phyloP scores from a whole-genome alignment of 2,329 filamentous ascomycete species.

The Chaetoscypha palmicola region DNA sequence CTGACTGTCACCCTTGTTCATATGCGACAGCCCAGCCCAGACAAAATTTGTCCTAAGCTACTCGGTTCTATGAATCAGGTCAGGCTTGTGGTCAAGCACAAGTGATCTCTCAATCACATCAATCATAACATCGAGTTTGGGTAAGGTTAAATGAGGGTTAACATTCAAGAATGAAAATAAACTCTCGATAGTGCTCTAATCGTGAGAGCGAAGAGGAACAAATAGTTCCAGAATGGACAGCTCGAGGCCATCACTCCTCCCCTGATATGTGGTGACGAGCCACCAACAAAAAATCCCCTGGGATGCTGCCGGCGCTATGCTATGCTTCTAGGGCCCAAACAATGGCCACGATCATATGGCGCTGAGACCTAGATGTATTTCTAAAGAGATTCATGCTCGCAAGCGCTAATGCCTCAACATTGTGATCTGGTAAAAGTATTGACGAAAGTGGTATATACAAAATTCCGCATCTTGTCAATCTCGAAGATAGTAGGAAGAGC shows the following conservation, averaged over 20 bases:
- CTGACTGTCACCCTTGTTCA: too few relatives aligned
- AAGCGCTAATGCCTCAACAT: constrained; percentile 10
- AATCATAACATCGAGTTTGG: neutral
- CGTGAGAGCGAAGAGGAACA: constrained; percentile 4
- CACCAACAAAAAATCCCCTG: constrained; percentile 3
- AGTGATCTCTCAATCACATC: neutral
- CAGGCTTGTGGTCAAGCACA: too few relatives aligned
- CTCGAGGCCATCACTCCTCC: neutral
- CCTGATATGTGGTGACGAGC: neutral
- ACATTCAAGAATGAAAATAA: neutral
- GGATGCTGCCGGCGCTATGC: constrained; percentile 26
- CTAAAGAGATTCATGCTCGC: constrained; percentile 13
- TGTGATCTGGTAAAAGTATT: constrained; percentile 12
- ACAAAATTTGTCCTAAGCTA: too few relatives aligned
- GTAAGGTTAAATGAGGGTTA: too few relatives aligned
- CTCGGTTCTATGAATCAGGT: too few relatives aligned
- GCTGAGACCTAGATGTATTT: constrained; percentile 13
- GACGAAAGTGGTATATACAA: constrained; percentile 16
- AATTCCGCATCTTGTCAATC: constrained; percentile 6
- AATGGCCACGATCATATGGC: constrained; percentile 14
- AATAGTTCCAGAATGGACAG: neutral
- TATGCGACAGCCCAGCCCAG: too few relatives aligned
- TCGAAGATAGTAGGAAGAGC: constrained; percentile 5
- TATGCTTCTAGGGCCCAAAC: constrained; percentile 17
- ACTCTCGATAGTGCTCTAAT: neutral